Percentiles rank a stretch among this genome's conserved stretches.
Evolutionary conservation across 805 yeast genomes (phyloP).

Genomic region (Isabelozyma pseudorhagii): DNA sequence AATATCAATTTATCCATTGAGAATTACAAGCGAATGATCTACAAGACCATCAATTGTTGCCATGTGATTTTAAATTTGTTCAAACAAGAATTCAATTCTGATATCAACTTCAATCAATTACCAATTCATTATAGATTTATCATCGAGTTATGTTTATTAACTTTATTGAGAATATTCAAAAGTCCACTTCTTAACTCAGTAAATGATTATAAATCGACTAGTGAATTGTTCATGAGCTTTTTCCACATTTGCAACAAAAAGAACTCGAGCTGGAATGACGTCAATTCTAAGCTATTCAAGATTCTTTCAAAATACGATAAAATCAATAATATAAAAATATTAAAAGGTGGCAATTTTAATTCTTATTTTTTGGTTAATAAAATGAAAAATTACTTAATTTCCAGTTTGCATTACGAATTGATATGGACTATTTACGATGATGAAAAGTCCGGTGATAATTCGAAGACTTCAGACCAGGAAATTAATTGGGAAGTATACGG

Average conservation of each 20-base stretch:
- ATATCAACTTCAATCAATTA: conserved; percentile 20
- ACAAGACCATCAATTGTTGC: conserved; percentile 27
- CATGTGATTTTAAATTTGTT: conserved; percentile 23
- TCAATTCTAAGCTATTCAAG: conserved; percentile 18
- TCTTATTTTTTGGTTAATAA: conserved; percentile 29
- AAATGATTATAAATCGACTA: conserved; percentile 22
- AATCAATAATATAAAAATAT: conserved; percentile 7
- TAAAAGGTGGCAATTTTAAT: conserved; percentile 3
- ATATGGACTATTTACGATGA: conserved; percentile 34
- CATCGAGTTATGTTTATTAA: conserved; percentile 28
- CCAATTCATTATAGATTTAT: conserved; percentile 41
- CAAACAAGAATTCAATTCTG: conserved; percentile 12
- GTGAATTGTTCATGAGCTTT: conserved; percentile 18
- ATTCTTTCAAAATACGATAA: conserved; percentile 22
- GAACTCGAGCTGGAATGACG: conserved; percentile 17
- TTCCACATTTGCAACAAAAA: conserved; percentile 14
- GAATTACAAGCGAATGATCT: conserved; percentile 26
- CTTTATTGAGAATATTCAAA: conserved; percentile 28
- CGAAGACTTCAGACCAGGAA: conserved; percentile 3
- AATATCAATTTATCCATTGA: conserved; percentile 15
- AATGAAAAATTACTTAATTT: conserved; percentile 32
- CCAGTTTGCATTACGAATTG: conserved; percentile 37
- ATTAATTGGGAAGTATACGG: conserved; percentile 30
- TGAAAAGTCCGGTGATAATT: conserved; percentile 9
- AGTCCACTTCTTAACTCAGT: conserved; percentile 25